A percentile compares a stretch with the other conserved stretches of the same genome.
Conservation (phyloP, 2,329 filamentous ascomycete species). For the Trichoderma harzianum region DNA sequence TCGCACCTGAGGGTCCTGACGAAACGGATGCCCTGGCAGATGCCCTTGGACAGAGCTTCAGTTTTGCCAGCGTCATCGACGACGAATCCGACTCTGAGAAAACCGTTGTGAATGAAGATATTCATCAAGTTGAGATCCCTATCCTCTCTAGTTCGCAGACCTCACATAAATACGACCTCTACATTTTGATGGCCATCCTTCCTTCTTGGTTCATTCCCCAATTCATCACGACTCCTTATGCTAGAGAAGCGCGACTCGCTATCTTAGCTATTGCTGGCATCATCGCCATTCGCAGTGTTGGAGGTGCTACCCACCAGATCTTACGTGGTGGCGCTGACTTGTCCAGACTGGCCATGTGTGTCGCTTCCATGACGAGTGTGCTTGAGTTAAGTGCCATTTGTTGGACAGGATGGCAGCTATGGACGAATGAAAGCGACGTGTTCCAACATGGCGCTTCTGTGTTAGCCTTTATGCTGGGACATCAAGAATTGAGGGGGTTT, state of each 20-base stretch:
- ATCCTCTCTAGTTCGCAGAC: constrained; percentile 10
- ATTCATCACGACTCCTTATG: constrained; percentile 24
- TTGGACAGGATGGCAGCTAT: constrained; percentile 34
- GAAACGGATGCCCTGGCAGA: constrained; percentile 44
- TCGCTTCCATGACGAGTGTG: constrained; percentile 30
- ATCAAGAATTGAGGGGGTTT: constrained; percentile 22
- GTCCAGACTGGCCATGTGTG: constrained; percentile 24
- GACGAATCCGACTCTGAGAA: neutral
- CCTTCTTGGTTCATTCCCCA: constrained; percentile 28
- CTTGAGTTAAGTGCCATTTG: constrained; percentile 33
- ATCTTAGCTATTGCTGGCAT: constrained; percentile 29
- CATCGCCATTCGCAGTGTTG: constrained; percentile 31
- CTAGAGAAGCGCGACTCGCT: constrained; percentile 28
- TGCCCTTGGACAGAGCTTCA: constrained; percentile 44
- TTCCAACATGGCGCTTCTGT: constrained; percentile 29
- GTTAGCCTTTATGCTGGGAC: constrained; percentile 32
- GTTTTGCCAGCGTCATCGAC: constrained; percentile 33
- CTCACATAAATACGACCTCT: constrained; percentile 22
- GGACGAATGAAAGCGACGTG: constrained; percentile 26
- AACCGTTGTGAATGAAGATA: neutral
- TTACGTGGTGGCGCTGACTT: neutral
- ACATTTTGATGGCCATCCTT: constrained; percentile 24
- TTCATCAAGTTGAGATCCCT: neutral
- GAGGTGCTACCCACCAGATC: constrained; percentile 25
- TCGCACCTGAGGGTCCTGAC: constrained; percentile 42